These are phyloP conservation scores for Licmophora abbreviata DNA, from an alignment of 108 stramenopile species.

Conservation along the genomic window DNA sequence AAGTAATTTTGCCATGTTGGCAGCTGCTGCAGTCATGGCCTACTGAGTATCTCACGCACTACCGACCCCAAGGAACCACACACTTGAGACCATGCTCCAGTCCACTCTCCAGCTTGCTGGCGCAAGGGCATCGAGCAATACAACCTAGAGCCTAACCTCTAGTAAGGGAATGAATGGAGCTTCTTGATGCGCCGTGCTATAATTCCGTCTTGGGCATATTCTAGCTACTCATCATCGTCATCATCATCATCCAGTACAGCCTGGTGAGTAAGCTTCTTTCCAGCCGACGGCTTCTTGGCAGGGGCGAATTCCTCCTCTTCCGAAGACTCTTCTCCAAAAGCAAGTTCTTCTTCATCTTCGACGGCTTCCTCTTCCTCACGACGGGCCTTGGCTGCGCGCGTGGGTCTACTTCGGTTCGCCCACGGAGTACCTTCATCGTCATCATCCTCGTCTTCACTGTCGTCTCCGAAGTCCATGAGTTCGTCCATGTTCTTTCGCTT, in stretches of 20 bases:
- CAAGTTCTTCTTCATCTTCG: constrained; percentile 13
- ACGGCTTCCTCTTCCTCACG: constrained; percentile 38
- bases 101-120: no score
- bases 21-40: no score
- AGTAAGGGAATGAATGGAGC: no score
- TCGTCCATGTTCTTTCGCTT: constrained; percentile 51
- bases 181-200: no score
- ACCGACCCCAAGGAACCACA: no score
- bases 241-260: constrained; percentile 49
- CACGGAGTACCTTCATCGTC: constrained; percentile 40
- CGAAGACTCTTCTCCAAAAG: constrained; percentile 7
- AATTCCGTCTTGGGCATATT: no score
- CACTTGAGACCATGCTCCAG: no score
- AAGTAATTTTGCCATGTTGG: no score
- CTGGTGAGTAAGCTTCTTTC: constrained; percentile 26
- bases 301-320: constrained; percentile 48
- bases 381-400: constrained; percentile 7
- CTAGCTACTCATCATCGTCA: constrained; percentile 25
- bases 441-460: constrained; percentile 55
- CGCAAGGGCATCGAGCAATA: no score
- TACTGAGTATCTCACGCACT: no score
- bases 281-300: constrained; percentile 21
- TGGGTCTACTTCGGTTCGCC: constrained; percentile 32
- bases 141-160: no score
- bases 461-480: constrained; percentile 50